Base-by-base conservation (phyloP, 352 stramenopile genomes). In the Phytophthora sansomeana region DNA sequence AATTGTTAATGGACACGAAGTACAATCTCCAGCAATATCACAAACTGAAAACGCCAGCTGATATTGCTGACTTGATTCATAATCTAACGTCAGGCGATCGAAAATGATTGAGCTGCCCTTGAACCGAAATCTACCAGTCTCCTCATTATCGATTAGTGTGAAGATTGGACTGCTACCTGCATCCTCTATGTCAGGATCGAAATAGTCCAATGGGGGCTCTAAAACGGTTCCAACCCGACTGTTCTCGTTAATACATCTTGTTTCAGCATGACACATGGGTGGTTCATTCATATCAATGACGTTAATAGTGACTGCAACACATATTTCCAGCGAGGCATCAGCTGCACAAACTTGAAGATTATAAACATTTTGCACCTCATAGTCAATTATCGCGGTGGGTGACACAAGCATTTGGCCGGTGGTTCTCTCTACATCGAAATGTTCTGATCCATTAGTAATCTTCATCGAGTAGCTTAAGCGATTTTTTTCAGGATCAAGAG, bases 221-320 rank as follows among this genome's bases (percentile, higher is more conserved):
- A 75, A 42, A 33, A 49, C 3, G 36, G 61, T 64, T 8, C 67
- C 67, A 17, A 24, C 26, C 9, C 11, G 13, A 46, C 61, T 75
- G 39, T 75, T 75, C 46, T 75, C 67, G 7, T 46, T 17, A 21
- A 68, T 19, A 53, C 30, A 64, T 48, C 67, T 53, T 16, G 32
- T 24, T 63, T 75, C 47, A 4, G 50, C 32, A 10, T 51, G 56
- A 16, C 67, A 75, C 1, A 21, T 32, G 6, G 67, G 67, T 4
- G 67, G 54, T 24, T 75, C 67, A 14, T 75, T 75, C 16, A 68
- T 19, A 43, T 75, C 61, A 4, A 67, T 0, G 17, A 75, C 21
- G 9, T 56, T 29, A 2, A 72, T 64, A 26, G 28, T 11, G 4
- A 61, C 56, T 14, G 14, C 14, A 19, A 30, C 39, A 28, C 55